Base-by-base conservation (phyloP, 768 basidiomycete species). In the Termitomyces sp. region DNA sequence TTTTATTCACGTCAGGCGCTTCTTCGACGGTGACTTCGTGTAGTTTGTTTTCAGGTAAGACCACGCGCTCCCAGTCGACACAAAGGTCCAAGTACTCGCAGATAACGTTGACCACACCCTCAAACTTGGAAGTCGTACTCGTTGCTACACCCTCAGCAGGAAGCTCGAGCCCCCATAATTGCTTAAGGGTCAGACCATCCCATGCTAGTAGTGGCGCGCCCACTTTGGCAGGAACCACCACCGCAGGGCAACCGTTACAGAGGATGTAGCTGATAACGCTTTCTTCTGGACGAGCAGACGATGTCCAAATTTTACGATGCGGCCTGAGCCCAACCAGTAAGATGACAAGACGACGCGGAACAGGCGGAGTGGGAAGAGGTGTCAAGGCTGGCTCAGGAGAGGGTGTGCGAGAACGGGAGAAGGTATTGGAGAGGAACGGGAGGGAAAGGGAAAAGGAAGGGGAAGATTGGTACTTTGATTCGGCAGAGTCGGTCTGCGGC, bases 191-290 rank as follows among this genome's bases (percentile, higher is more conserved):
- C 56, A 85, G 69, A 21, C 75, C 72, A 65, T 86, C 84, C 85
- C 85, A 88, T 9, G 83, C 82, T 25, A 85, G 62, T 37, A 87
- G 75, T n/a, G 85, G 85, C 38, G 81, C 80, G 29, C 85, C 85
- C 9, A 76, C 60, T 66, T 81, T 83, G 42, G 78, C 84, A 6
- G 85, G 85, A 2, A 86, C 69, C 8, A 86, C 81, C 37, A 87
- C 67, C 5, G 82, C 77, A 0, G 84, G 82, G 64, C 82, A 83
- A 6, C 84, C 84, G 66, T 84, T 84, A 41, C 85, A 74, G 21
- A 87, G 71, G 55, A 81, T 70, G 64, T 87, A 87, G 55, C 82
- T 77, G 17, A 87, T 77, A 12, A 87, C 83, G 61, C 83, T 85
- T 70, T 87, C 84, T 29, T 74, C 73, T 1, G 85, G 84, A 0